A percentile compares a stretch with the other conserved stretches of the same genome.
These are phyloP conservation scores for Metrosideros polymorpha DNA, from an alignment of 441 rosid species.

Conservation along the genomic window DNA sequence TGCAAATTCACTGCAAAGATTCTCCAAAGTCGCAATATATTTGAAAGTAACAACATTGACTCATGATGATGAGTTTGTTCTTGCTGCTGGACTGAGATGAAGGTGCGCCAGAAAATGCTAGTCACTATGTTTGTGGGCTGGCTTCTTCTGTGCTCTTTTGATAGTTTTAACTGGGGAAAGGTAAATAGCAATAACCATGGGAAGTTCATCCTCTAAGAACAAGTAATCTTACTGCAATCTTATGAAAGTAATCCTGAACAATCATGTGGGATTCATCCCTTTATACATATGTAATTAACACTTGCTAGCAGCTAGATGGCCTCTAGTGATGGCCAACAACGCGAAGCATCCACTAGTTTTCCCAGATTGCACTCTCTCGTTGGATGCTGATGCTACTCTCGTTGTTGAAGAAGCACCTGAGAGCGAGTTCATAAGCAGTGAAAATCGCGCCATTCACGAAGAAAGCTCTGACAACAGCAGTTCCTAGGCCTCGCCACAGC, in stretches of 20 bases:
- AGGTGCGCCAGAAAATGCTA: not conserved
- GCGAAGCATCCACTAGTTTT: not conserved
- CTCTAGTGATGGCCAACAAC: not conserved
- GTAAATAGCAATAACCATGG: not conserved
- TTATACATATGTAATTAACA: not conserved
- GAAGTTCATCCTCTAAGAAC: not conserved
- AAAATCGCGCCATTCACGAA: conserved; percentile 89
- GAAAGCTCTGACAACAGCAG: conserved; percentile 93
- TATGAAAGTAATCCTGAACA: not conserved
- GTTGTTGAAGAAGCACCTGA: conserved; percentile 52
- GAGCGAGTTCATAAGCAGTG: conserved; percentile 77
- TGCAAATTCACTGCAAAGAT: not conserved
- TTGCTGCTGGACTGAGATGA: not conserved
- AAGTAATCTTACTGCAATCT: not conserved
- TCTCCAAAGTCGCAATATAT: not conserved
- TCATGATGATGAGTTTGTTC: not conserved
- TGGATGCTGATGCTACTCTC: conserved; percentile 34
- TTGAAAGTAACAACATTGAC: not conserved
- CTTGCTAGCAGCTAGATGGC: not conserved
- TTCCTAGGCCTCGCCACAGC: conserved; percentile 91
- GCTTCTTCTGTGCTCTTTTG: not conserved
- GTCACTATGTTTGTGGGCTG: not conserved
- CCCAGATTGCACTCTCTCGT: conserved; percentile 28
- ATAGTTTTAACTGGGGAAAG: not conserved
- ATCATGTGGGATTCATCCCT: not conserved